Conservation (phyloP, 164 flowering plant genomes). For the Berberis thunbergii region DNA sequence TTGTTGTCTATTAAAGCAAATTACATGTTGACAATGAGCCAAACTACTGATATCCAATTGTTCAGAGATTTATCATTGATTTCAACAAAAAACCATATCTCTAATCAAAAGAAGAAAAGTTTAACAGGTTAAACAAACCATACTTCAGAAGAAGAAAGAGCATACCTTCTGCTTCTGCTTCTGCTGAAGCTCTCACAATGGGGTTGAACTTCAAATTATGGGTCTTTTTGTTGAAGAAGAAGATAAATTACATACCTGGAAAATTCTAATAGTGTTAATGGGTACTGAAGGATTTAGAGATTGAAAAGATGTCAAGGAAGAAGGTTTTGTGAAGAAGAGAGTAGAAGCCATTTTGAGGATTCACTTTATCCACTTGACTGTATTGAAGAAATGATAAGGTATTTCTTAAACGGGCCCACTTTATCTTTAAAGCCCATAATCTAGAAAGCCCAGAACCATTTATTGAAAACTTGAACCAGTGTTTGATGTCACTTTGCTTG, state of each 20-base stretch:
- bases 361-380: not conserved
- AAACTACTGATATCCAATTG: no score
- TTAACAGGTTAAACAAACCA: not conserved
- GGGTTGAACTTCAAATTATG: conserved; percentile 14
- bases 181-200: conserved; percentile 18
- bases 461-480: no score
- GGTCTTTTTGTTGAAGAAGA: conserved; percentile 5
- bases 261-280: conserved; percentile 1
- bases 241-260: conserved; percentile 1
- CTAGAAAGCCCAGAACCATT: not conserved
- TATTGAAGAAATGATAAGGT: no score
- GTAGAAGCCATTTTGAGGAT: conserved; percentile 18
- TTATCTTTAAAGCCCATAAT: not conserved
- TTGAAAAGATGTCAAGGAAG: not conserved
- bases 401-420: not conserved
- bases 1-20: no score
- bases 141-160: not conserved
- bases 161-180: conserved; percentile 44
- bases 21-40: no score
- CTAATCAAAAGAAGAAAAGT: not conserved
- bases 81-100: not conserved
- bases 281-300: conserved; percentile 4
- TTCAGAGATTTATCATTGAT: no score
- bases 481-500: no score
- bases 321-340: conserved; percentile 6